Base-by-base conservation (phyloP, 352 stramenopile genomes). In the Phytopythium delawarense region DNA sequence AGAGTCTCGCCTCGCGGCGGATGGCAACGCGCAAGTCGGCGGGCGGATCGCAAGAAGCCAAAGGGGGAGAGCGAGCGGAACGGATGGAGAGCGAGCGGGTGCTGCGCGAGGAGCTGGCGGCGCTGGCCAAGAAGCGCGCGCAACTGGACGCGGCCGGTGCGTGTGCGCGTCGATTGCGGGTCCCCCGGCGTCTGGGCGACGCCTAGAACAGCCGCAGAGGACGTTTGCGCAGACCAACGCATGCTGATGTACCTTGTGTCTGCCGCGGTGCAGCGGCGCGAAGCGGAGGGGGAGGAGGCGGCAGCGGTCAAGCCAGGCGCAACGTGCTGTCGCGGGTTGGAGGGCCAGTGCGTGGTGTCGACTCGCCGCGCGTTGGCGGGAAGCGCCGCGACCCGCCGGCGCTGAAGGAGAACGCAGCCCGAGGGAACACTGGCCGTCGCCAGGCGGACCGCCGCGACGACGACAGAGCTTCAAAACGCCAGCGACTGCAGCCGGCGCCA, bases 41-140 rank as follows among this genome's bases (percentile, higher is more conserved):
- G 52, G 15, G n/a, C 49, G 52, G 32, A 28, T 42, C 12, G 15
- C 48, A 53, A 62, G 50, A 4, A 65, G 34, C 32, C 21, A 57
- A 64, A 73, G 53, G n/a, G 42, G 34, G 61, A 55, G 40, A 20
- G 61, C 57, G 30, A 37, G 37, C 48, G 30, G 64, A 71, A 51
- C 46, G 12, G 12, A 78, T 75, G 59, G 75, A 67, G 48, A 71
- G 81, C 48, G 81, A 91, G 51, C 79, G 75, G 11, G 79, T 72
- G 44, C 54, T 91, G 58, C 77, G 76, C 9, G 73, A 69, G 34
- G 79, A 91, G 62, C 69, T 89, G 51, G 67, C 78, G 48, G 69
- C 69, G 44, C 59, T 89, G 9, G 61, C 76, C 15, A 85, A 84
- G 57, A 84, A 83, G 61, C 74, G 76, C 32, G 71, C 81, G 69